Percentiles rank a stretch among this genome's conserved stretches.
These are phyloP conservation scores for Calonectria pseudoreteaudii DNA, from an alignment of 2,329 filamentous ascomycete species.

Conservation along the genomic window DNA sequence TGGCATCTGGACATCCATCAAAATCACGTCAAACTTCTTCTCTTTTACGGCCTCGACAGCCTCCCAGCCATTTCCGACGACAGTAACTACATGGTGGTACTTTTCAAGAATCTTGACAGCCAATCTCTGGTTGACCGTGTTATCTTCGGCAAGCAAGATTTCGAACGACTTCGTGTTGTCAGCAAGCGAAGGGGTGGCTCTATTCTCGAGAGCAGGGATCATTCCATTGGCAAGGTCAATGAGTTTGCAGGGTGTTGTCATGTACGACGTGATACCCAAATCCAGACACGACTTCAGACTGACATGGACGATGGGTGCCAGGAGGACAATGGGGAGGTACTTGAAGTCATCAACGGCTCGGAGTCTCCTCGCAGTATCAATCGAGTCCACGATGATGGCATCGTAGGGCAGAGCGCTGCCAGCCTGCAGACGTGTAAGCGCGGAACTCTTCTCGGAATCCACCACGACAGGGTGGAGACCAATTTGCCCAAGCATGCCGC, in stretches of 20 bases:
- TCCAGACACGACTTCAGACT: conserved; percentile 94
- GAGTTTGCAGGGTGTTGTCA: conserved; percentile 94
- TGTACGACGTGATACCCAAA: conserved; percentile 97
- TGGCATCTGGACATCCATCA: conserved; percentile 99
- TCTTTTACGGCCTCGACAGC: conserved; percentile 92
- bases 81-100: conserved; percentile 91
- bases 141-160: conserved; percentile 95
- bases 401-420: conserved; percentile 81
- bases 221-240: conserved; percentile 97
- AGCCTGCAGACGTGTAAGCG: conserved; percentile 63
- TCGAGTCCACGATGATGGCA: conserved; percentile 94
- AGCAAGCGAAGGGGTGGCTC: conserved; percentile 89
- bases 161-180: conserved; percentile 97
- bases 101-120: conserved; percentile 98
- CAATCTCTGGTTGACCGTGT: conserved; percentile 94
- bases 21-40: conserved; percentile 93
- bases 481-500: conserved; percentile 80
- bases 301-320: conserved; percentile 90
- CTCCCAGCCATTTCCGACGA: conserved; percentile 94
- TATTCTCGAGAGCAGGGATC: conserved; percentile 93
- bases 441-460: conserved; percentile 77
- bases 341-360: conserved; percentile 95
- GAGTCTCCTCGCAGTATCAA: conserved; percentile 87
- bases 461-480: conserved; percentile 87
- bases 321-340: conserved; percentile 93